Conservation (phyloP, 495 filamentous ascomycete genomes). For the Talaromyces nanjingensis region DNA sequence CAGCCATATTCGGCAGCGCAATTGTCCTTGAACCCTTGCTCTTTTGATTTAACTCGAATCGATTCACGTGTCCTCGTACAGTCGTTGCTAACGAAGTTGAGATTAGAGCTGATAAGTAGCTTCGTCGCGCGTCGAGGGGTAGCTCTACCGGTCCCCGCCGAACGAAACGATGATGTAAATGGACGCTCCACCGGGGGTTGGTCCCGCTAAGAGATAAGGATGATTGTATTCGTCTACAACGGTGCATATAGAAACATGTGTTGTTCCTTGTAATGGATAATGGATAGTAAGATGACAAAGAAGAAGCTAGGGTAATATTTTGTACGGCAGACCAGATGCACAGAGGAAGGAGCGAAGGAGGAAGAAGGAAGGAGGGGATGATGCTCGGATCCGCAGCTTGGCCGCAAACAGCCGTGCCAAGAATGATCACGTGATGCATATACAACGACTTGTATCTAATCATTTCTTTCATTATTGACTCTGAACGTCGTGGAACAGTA, state of each 20-base stretch:
- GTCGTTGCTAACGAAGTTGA: not conserved
- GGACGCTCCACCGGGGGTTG: not conserved
- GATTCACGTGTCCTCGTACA: not conserved
- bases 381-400: not conserved
- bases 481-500: not conserved
- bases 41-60: not conserved
- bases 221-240: not conserved
- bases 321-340: not conserved
- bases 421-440: not conserved
- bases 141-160: slow-evolving; percentile 7
- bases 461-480: not conserved
- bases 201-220: not conserved
- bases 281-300: not conserved
- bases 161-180: slow-evolving; percentile 9
- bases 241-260: not conserved
- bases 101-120: not conserved
- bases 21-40: not conserved
- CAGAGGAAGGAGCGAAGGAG: not conserved
- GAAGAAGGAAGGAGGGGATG: not conserved
- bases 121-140: slow-evolving; percentile 3
- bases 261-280: not conserved
- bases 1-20: not conserved
- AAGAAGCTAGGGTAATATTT: not conserved
- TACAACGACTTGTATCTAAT: no score
- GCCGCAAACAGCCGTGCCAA: not conserved